These are phyloP conservation scores for Kuraishia hungarica DNA, from an alignment of 805 yeast species.

Conservation along the genomic window DNA sequence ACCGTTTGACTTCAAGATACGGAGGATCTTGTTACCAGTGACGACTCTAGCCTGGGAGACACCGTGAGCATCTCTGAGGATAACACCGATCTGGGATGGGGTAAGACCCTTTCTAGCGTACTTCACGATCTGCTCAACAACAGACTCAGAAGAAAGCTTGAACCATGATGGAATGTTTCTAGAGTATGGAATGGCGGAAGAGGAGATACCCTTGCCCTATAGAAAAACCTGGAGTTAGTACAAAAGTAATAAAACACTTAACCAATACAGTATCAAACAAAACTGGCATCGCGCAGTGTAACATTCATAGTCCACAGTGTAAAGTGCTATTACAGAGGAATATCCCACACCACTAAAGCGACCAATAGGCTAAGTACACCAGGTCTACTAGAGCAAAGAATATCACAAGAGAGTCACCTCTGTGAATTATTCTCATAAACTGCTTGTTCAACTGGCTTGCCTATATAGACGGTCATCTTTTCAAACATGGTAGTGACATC, in stretches of 20 bases:
- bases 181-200: constrained; percentile 98
- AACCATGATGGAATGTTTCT: constrained; percentile 99
- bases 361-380: not conserved
- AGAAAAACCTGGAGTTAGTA: constrained; percentile 30
- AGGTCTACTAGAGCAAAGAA: not conserved
- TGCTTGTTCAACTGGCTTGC: not conserved
- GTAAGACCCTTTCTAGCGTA: constrained; percentile 99
- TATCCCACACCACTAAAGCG: not conserved
- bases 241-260: constrained; percentile 13
- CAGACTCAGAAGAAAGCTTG: constrained; percentile 92
- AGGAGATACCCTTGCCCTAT: constrained; percentile 98
- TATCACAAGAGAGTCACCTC: constrained; percentile 1
- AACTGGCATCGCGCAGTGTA: constrained; percentile 46
- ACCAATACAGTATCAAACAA: constrained; percentile 24
- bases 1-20: constrained; percentile 99
- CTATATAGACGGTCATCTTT: not conserved
- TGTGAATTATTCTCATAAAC: not conserved
- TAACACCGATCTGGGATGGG: constrained; percentile 99
- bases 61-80: constrained; percentile 99
- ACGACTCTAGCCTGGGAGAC: constrained; percentile 95
- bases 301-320: not conserved
- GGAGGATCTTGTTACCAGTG: constrained; percentile 98
- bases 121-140: constrained; percentile 97
- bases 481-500: not conserved
- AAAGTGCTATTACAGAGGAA: not conserved